Evolutionary conservation across 441 rosid species (phyloP), one percentile per base, ranked within the genome.

Genomic region (Adansonia rubrostipa): DNA sequence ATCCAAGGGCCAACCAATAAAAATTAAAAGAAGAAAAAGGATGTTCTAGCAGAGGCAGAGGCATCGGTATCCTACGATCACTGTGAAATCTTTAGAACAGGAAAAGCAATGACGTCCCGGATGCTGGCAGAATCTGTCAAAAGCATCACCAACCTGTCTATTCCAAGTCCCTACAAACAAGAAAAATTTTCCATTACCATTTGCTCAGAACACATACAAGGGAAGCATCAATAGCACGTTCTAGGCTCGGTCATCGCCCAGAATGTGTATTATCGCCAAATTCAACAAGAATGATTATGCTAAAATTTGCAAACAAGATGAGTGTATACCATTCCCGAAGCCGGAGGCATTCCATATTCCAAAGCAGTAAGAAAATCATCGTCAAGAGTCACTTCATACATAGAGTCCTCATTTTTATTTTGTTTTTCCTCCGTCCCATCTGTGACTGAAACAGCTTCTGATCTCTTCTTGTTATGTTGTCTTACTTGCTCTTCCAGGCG

Each of bases 281-380:
- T 10, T 62, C 24, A 44, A 65, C 9, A 14, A 62, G 69, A 65
- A 28, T 17, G 42, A 33, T 28, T 15, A 17, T 20, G 44, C 9
- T 3, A 36, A 56, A 13, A 24, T 71, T 7, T 42, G 63, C 60
- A 67, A 45, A 42, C 42, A 19, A 63, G 63, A 63, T 45, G 54
- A 69, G 28, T n/a, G 40, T 72, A 56, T 88, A 94, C 99, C 99
- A 92, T 92, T 83, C 99, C 99, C 2, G 97, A 92, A 78, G 98
- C 99, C 0, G 99, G 98, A 70, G 98, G 97, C 99, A 96, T 92
- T 85, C 99, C 98, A 24, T 93, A 96, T 84, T 96, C 98, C 81
- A 96, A 79, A 75, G 99, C 97, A 40, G 96, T 92, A 79, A 96
- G 85, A 79, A 96, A 96, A 91, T 93, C 99, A 11, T 93, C 97